phyloP scores from a whole-genome alignment of 768 basidiomycete species.

The Agaricus sinodeliciosus region DNA sequence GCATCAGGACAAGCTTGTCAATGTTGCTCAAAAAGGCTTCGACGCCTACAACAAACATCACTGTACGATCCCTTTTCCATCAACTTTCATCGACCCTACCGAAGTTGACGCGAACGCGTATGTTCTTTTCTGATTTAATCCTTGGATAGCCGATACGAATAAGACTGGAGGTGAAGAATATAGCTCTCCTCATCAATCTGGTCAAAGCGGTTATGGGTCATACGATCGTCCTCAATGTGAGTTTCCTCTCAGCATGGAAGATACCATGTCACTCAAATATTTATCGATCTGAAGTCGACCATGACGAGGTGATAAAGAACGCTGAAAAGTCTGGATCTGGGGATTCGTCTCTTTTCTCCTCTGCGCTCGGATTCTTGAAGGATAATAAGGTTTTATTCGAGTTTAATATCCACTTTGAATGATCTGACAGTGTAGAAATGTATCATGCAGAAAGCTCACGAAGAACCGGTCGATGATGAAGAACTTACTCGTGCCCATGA shows the following conservation, averaged over 20 bases:
- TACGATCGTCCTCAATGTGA: constrained; percentile 25
- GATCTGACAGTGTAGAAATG: neutral
- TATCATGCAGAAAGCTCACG: constrained; percentile 38
- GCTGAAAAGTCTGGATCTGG: constrained; percentile 54
- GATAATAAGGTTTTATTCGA: constrained; percentile 39
- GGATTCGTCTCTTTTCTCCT: constrained; percentile 48
- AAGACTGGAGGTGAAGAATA: constrained; percentile 64
- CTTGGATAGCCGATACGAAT: constrained; percentile 30
- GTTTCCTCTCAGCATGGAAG: constrained; percentile 7
- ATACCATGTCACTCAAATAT: neutral
- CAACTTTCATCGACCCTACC: neutral
- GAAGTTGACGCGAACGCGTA: constrained; percentile 8
- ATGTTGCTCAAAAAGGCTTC: constrained; percentile 63
- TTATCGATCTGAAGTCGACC: constrained; percentile 41
- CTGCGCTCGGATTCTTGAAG: constrained; percentile 45
- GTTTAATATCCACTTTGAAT: neutral
- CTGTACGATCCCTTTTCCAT: constrained; percentile 22
- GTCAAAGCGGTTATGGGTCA: constrained; percentile 15
- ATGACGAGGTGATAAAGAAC: constrained; percentile 50
- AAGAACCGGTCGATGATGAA: constrained; percentile 61
- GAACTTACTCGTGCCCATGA: constrained; percentile 54
- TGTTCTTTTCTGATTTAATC: constrained; percentile 15
- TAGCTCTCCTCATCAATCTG: constrained; percentile 48
- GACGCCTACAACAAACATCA: constrained; percentile 47
- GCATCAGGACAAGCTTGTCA: constrained; percentile 15